Evolutionary conservation across 116 monocot genomes (phyloP).

Genomic region (Phalaenopsis hybrid): DNA sequence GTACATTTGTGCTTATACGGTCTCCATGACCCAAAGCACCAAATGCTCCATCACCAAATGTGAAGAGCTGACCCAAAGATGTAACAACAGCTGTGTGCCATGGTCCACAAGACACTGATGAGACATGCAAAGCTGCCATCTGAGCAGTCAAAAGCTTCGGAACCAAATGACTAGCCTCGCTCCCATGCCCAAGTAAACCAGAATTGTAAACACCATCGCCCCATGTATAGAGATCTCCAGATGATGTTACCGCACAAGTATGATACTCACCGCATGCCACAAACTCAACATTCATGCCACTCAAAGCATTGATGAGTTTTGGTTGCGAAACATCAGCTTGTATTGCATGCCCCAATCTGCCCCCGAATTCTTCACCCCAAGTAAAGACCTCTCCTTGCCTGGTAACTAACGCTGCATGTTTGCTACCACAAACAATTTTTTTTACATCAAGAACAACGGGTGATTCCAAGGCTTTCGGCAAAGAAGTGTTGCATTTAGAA

Average conservation of each 20-base stretch:
- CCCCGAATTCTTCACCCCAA: slow-evolving; percentile 96
- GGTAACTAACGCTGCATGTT: slow-evolving; percentile 72
- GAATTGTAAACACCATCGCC: slow-evolving; percentile 75
- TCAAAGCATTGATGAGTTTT: slow-evolving; percentile 58
- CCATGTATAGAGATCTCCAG: slow-evolving; percentile 98
- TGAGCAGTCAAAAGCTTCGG: slow-evolving; percentile 67
- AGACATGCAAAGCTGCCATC: slow-evolving; percentile 65
- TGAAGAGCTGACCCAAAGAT: slow-evolving; percentile 77
- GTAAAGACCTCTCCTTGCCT: slow-evolving; percentile 84
- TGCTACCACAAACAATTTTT: slow-evolving; percentile 64
- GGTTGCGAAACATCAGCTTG: slow-evolving; percentile 72
- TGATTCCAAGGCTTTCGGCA: slow-evolving; percentile 80
- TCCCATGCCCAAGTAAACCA: slow-evolving; percentile 88
- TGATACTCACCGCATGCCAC: slow-evolving; percentile 93
- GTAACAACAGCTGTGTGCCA: slow-evolving; percentile 93
- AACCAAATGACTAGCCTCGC: slow-evolving; percentile 77
- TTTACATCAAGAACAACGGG: slow-evolving; percentile 69
- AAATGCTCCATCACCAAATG: slow-evolving; percentile 97
- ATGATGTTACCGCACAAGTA: slow-evolving; percentile 81
- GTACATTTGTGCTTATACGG: slow-evolving; percentile 37
- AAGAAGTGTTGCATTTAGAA: slow-evolving; percentile 32
- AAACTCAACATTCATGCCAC: slow-evolving; percentile 57
- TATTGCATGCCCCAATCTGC: slow-evolving; percentile 85
- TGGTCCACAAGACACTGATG: slow-evolving; percentile 85
- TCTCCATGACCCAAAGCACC: slow-evolving; percentile 95